Percentiles rank a stretch among this genome's conserved stretches.
Evolutionary conservation across 1,284 basidiomycete species (phyloP).

Genomic region (Puccinia hordei): DNA sequence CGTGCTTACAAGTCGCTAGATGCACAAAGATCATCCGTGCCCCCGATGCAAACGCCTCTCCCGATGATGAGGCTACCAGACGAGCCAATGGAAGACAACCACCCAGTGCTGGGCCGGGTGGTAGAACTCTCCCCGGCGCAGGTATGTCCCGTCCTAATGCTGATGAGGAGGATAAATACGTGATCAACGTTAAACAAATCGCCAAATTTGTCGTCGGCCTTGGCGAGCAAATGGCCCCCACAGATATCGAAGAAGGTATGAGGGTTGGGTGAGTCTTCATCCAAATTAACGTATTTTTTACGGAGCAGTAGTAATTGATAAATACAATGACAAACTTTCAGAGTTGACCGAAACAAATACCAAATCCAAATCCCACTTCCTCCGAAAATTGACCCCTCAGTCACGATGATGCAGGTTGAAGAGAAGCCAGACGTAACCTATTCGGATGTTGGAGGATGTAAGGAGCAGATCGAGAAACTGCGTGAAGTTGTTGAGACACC

Average conservation of each 20-base stretch:
- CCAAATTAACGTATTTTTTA: background rate
- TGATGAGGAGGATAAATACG: conserved; percentile 92
- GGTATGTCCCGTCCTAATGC: conserved; percentile 71
- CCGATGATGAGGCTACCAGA: conserved; percentile 53
- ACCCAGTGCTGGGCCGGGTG: conserved; percentile 43
- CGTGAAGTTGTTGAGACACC: conserved; percentile 98
- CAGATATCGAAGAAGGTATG: conserved; percentile 99
- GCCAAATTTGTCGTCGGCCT: conserved; percentile 99
- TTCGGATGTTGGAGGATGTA: conserved; percentile 96
- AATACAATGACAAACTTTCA: background rate
- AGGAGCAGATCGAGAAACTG: conserved; percentile 99
- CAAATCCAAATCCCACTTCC: conserved; percentile 99
- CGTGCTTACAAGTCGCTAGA: conserved; percentile 81
- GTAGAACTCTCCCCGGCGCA: conserved; percentile 40
- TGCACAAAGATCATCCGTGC: conserved; percentile 97
- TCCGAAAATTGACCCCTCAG: conserved; percentile 97
- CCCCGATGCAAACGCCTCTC: conserved; percentile 42
- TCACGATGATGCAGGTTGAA: conserved; percentile 99
- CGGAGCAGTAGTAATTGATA: background rate
- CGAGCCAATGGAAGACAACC: conserved; percentile 25
- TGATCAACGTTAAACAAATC: conserved; percentile 99
- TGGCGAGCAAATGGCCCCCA: conserved; percentile 92
- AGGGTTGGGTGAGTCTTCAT: conserved; percentile 78
- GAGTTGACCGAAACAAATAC: conserved; percentile 68
- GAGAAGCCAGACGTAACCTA: conserved; percentile 99